Evolutionary conservation across 805 yeast genomes (phyloP).

Genomic region (Metschnikowia picachoensis): DNA sequence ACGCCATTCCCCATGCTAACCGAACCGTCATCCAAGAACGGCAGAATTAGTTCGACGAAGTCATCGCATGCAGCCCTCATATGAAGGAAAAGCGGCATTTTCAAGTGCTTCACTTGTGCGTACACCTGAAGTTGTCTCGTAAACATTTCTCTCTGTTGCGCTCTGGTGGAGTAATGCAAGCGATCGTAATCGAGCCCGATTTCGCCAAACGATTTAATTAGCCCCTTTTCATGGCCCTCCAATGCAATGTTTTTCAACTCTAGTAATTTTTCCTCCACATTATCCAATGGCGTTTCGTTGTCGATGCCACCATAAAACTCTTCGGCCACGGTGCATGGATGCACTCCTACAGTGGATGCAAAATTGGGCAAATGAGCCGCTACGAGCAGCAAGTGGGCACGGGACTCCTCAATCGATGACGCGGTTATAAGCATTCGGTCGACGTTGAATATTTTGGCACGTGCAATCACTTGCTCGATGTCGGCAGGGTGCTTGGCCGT

Average conservation of each 20-base stretch:
- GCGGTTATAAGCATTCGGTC: conserved; percentile 77
- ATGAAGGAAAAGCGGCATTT: conserved; percentile 82
- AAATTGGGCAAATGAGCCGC: conserved; percentile 17
- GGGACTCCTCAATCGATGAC: conserved; percentile 65
- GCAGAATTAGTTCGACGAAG: conserved; percentile 59
- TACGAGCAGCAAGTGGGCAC: conserved; percentile 57
- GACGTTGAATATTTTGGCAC: conserved; percentile 68
- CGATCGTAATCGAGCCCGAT: conserved; percentile 95
- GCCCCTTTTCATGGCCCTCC: conserved; percentile 45
- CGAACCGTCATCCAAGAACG: conserved; percentile 49
- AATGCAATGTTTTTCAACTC: conserved; percentile 47
- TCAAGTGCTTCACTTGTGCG: conserved; percentile 34
- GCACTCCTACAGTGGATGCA: conserved; percentile 85
- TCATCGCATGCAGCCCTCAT: conserved; percentile 85
- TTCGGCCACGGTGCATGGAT: conserved; percentile 77
- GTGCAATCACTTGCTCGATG: conserved; percentile 53
- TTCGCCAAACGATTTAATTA: conserved; percentile 86
- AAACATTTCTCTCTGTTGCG: conserved; percentile 66
- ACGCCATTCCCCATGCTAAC: conserved; percentile 58
- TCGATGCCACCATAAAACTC: conserved; percentile 33
- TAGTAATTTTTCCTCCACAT: conserved; percentile 41
- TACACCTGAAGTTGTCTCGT: conserved; percentile 68
- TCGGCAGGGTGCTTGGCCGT: conserved; percentile 62
- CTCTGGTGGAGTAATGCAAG: conserved; percentile 66
- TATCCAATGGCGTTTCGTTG: conserved; percentile 34